Conservation (phyloP, 768 basidiomycete genomes). For the Serendipita sp. region DNA sequence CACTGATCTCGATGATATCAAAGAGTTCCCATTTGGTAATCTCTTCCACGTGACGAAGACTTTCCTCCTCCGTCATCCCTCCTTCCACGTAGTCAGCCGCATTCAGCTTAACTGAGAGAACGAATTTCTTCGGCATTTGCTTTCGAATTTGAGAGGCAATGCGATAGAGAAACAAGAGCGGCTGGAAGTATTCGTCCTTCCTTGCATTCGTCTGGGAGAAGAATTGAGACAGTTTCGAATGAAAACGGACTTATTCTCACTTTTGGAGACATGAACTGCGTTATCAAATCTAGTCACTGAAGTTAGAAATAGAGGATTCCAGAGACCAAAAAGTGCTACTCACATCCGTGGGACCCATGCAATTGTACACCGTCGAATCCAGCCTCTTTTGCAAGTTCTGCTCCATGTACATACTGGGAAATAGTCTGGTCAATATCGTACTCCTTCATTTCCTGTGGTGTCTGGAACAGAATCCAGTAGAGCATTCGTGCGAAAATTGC, state of each 20-base stretch:
- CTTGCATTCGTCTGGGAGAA: slow-evolving; percentile 34
- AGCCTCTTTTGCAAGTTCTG: slow-evolving; percentile 41
- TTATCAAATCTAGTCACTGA: slow-evolving; percentile 45
- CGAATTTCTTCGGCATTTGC: slow-evolving; percentile 39
- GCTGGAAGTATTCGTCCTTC: slow-evolving; percentile 42
- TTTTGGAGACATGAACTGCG: slow-evolving; percentile 64
- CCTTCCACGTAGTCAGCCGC: slow-evolving; percentile 51
- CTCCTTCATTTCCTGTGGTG: slow-evolving; percentile 41
- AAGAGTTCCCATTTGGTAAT: slow-evolving; percentile 50
- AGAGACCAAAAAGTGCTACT: slow-evolving; percentile 20
- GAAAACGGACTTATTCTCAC: slow-evolving; percentile 21
- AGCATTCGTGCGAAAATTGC: slow-evolving; percentile 24
- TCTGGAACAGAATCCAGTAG: slow-evolving; percentile 43
- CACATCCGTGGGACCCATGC: slow-evolving; percentile 77
- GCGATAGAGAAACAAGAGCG: slow-evolving; percentile 42
- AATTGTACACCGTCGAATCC: slow-evolving; percentile 82
- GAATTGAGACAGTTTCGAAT: neutral
- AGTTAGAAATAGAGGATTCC: neutral
- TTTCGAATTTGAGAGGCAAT: slow-evolving; percentile 43
- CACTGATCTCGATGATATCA: slow-evolving; percentile 80
- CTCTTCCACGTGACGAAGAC: slow-evolving; percentile 41
- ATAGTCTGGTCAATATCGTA: slow-evolving; percentile 48
- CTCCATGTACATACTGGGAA: slow-evolving; percentile 48
- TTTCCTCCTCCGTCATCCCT: slow-evolving; percentile 22
- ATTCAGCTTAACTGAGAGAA: slow-evolving; percentile 68